Percentiles rank a stretch among this genome's conserved stretches.
These are phyloP conservation scores for Carex kokanica DNA, from an alignment of 176 grass and related monocot species.

Conservation along the genomic window DNA sequence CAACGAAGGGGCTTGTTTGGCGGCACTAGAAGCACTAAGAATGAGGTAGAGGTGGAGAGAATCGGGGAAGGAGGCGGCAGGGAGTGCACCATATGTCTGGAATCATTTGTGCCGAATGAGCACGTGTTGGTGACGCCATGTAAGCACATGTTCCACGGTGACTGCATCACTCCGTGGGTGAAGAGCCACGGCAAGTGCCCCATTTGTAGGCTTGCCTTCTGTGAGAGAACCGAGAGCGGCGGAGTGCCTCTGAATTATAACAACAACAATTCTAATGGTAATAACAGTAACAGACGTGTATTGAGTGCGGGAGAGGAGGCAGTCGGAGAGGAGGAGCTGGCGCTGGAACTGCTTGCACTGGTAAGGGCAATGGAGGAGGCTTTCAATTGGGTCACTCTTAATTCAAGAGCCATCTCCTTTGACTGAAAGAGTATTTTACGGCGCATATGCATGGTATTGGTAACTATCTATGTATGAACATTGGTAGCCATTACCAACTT, in stretches of 20 bases:
- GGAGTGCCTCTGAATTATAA: neutral
- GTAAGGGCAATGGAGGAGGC: constrained; percentile 66
- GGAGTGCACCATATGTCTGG: constrained; percentile 43
- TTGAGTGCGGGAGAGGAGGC: neutral
- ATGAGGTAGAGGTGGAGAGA: neutral
- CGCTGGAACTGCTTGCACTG: constrained; percentile 40
- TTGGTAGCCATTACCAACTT: no score
- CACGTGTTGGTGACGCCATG: constrained; percentile 46
- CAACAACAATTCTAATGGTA: neutral
- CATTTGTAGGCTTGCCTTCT: constrained; percentile 34
- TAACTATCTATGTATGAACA: neutral
- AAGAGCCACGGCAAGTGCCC: constrained; percentile 58
- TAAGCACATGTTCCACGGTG: constrained; percentile 64
- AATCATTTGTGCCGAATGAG: constrained; percentile 32
- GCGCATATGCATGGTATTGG: neutral
- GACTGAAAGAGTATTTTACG: constrained; percentile 1
- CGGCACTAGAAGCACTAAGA: neutral
- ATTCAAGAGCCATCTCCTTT: constrained; percentile 28
- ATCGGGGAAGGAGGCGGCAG: constrained; percentile 13
- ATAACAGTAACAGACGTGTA: neutral
- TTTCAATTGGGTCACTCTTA: constrained; percentile 37
- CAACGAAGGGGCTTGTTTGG: constrained; percentile 38
- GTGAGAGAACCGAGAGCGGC: constrained; percentile 24
- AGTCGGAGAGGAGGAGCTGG: neutral
- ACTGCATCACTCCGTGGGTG: constrained; percentile 60